Evolutionary conservation across 2,329 filamentous ascomycete species (phyloP).

Genomic region (Didymella segeticola): DNA sequence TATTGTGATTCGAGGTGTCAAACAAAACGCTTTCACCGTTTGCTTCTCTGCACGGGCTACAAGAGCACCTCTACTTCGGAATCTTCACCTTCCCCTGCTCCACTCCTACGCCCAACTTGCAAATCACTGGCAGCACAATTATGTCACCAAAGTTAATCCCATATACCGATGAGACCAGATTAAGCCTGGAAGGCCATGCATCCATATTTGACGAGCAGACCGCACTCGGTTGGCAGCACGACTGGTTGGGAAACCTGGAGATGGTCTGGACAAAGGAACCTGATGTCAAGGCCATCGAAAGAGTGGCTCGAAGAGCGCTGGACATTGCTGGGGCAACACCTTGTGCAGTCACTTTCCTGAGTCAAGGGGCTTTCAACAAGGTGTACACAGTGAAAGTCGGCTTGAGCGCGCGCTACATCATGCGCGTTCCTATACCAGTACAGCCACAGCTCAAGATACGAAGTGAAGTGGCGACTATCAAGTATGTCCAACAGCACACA

Average conservation of each 20-base stretch:
- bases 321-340: not conserved
- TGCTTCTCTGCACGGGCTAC: no score
- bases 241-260: not conserved
- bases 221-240: not conserved
- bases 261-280: not conserved
- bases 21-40: no score
- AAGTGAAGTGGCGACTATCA: constrained; percentile 30
- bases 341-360: no score
- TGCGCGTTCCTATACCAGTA: constrained; percentile 31
- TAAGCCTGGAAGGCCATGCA: not conserved
- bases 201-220: not conserved
- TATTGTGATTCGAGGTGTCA: no score
- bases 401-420: constrained; percentile 27
- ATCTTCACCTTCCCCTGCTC: no score
- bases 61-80: no score
- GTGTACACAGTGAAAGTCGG: constrained; percentile 9
- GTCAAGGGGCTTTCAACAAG: constrained; percentile 23
- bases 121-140: no score
- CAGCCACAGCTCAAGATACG: constrained; percentile 26
- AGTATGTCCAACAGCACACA: constrained; percentile 23
- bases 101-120: no score
- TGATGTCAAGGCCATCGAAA: not conserved
- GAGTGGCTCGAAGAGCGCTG: not conserved
- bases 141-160: not conserved
- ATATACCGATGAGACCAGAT: not conserved